These are phyloP conservation scores for Lumnitzera littorea DNA, from an alignment of 345 rosid genomes.

Conservation along the genomic window DNA sequence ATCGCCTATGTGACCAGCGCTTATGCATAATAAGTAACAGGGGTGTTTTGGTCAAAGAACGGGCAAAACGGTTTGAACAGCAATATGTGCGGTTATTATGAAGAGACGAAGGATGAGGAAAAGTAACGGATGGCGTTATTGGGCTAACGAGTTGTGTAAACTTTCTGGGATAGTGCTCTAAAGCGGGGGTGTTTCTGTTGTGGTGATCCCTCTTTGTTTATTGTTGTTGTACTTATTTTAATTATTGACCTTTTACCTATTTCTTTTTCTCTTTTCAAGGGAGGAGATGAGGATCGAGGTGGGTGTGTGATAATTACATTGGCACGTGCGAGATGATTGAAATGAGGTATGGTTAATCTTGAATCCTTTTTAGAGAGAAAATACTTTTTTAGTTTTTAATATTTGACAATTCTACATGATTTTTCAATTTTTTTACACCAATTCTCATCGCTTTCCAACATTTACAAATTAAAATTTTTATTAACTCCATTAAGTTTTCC, in stretches of 20 bases:
- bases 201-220: constrained; percentile 4
- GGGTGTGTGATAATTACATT: constrained; percentile 48
- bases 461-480: too few relatives aligned
- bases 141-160: constrained; percentile 23
- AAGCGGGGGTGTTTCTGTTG: neutral
- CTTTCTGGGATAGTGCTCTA: neutral
- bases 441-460: too few relatives aligned
- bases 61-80: neutral
- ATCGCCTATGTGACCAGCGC: too few relatives aligned
- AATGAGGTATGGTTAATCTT: too few relatives aligned
- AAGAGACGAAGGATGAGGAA: constrained; percentile 19
- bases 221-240: constrained; percentile 14
- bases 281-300: constrained; percentile 24
- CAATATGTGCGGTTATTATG: constrained; percentile 33
- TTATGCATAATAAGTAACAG: neutral
- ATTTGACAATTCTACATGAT: too few relatives aligned
- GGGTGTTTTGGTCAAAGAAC: constrained; percentile 20
- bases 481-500: too few relatives aligned
- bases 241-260: constrained; percentile 10
- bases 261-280: neutral
- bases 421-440: too few relatives aligned
- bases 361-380: too few relatives aligned
- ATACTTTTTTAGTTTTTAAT: too few relatives aligned
- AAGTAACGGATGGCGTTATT: constrained; percentile 69
- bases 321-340: constrained; percentile 39